These are phyloP conservation scores for Paxillus rubicundulus DNA, from an alignment of 768 basidiomycete species.

Conservation along the genomic window DNA sequence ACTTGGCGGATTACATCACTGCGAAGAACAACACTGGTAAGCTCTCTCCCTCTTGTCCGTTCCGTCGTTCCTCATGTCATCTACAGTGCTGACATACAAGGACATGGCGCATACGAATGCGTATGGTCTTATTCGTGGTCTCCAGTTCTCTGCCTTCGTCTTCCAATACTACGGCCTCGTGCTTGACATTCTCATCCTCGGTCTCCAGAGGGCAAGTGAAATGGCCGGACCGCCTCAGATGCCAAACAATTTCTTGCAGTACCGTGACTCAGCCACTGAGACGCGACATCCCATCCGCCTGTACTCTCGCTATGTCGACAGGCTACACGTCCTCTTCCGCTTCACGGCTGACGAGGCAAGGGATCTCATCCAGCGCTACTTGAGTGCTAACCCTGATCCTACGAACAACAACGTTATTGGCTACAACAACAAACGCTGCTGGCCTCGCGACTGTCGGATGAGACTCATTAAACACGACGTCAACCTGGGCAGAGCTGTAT, in stretches of 20 bases:
- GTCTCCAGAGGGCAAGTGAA: slow-evolving; percentile 96
- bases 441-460: slow-evolving; percentile 99
- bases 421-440: slow-evolving; percentile 99
- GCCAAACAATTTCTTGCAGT: slow-evolving; percentile 99
- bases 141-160: slow-evolving; percentile 98
- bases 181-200: slow-evolving; percentile 91
- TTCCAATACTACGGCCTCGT: slow-evolving; percentile 99
- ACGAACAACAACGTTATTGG: slow-evolving; percentile 99
- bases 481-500: slow-evolving; percentile 95
- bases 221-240: slow-evolving; percentile 98
- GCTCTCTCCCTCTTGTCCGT: slow-evolving; percentile 6
- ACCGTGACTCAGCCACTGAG: slow-evolving; percentile 91
- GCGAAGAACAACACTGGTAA: slow-evolving; percentile 93
- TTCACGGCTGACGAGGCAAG: slow-evolving; percentile 97
- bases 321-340: slow-evolving; percentile 93
- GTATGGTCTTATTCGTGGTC: slow-evolving; percentile 93
- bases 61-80: slow-evolving; percentile 3
- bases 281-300: slow-evolving; percentile 96
- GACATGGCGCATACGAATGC: slow-evolving; percentile 99
- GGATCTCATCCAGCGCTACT: slow-evolving; percentile 96
- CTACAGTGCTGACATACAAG: slow-evolving; percentile 80
- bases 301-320: slow-evolving; percentile 95
- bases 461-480: slow-evolving; percentile 99
- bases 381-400: slow-evolving; percentile 96
- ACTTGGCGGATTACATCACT: slow-evolving; percentile 98